A percentile compares a stretch with the other conserved stretches of the same genome.
phyloP scores from a whole-genome alignment of 257 asterid species.

The Paulownia fortunei region DNA sequence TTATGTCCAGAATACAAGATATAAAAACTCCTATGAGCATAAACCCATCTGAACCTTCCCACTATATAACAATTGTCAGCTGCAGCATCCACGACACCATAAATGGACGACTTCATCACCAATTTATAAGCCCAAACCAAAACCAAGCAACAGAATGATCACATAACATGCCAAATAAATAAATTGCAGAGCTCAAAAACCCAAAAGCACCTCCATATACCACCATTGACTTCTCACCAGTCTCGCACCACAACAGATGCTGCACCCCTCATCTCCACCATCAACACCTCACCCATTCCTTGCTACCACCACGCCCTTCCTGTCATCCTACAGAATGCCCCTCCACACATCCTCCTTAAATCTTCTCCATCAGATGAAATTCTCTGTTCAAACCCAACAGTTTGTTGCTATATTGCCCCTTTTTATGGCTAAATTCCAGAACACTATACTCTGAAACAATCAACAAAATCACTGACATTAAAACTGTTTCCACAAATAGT shows the following conservation, averaged over 20 bases:
- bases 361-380: neutral
- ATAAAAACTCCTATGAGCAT: conserved; percentile 1
- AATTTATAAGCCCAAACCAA: neutral
- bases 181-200: neutral
- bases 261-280: neutral
- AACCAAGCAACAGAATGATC: conserved; percentile 12
- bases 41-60: conserved; percentile 5
- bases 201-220: neutral
- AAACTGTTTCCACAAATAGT: neutral
- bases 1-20: neutral
- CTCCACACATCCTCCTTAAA: neutral
- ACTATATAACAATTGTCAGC: no score
- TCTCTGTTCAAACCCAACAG: neutral
- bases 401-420: neutral
- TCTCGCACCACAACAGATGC: neutral
- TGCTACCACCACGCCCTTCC: neutral
- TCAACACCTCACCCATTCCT: neutral
- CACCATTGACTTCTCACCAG: neutral
- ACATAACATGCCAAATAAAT: neutral
- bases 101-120: neutral
- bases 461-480: no score
- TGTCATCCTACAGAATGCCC: neutral
- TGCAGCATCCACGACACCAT: no score
- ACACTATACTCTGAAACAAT: neutral
- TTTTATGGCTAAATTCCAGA: neutral